Evolutionary conservation across 108 stramenopile genomes (phyloP), one percentile per base, ranked within the genome.

Genomic region (Skeletonema potamos): DNA sequence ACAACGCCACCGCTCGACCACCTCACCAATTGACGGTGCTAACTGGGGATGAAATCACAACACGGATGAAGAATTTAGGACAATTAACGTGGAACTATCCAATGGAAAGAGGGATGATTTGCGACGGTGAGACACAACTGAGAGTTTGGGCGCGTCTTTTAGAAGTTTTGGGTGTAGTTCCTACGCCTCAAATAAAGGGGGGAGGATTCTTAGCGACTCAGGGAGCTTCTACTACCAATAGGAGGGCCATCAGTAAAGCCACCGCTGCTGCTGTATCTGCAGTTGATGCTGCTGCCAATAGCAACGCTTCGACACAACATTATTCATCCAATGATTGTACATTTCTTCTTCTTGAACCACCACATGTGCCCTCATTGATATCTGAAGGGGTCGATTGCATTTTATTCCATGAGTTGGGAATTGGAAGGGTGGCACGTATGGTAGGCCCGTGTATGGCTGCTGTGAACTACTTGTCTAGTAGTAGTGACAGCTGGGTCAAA

Each of bases 1-100:
- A 79, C 64, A 94, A 94, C 60, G 69, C 85, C n/a, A 87, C 93
- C 15, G 93, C 89, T 13, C 81, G 87, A n/a, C 74, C 91, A 68
- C 81, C 73, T 12, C 93, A 94, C 63, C 93, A 94, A 73, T 82
- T 87, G 54, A 84, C 89, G 2, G 55, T 89, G 5, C 56, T 94
- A 10, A 81, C 84, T 7, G 90, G 89, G 2, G 90, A 91, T 68
- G 81, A 87, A 77, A 71, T 89, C 27, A 84, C 85, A 58, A 32
- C 36, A 10, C 68, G 57, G 7, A 86, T 92, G 57, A 85, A 90
- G 48, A 90, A 92, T 76, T 79, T 87, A 17, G 85, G 73, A 20
- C 87, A 87, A 46, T 56, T 94, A 7, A 68, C 76, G 4, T 70
- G 72, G 41, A 85, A 77, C 18, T 73, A 86, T 54, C 76, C 89